Conservation (phyloP, 192 early-diverging fungal species). For the Fimicolochytrium jonesii region DNA sequence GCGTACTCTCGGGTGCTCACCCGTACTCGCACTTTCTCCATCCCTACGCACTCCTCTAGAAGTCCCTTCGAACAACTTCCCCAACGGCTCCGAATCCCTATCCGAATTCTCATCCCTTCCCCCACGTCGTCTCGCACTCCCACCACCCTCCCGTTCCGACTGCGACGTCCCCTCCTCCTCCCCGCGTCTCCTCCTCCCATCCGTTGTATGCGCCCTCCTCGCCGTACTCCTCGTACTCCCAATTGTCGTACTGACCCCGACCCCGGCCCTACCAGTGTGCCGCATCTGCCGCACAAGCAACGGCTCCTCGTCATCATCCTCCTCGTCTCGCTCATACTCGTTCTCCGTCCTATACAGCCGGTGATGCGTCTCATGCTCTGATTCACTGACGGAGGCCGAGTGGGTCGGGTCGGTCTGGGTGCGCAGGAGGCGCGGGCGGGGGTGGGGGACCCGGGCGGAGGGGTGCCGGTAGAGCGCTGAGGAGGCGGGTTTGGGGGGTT, state of each 20-base stretch:
- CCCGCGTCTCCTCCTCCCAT: neutral
- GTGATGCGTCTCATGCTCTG: too few species aligned
- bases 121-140: neutral
- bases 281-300: constrained; percentile 15
- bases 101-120: neutral
- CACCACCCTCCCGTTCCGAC: constrained; percentile 10
- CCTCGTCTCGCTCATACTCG: too few species aligned
- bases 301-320: constrained; percentile 13
- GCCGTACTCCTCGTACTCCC: neutral
- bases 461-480: neutral
- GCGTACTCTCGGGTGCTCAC: too few species aligned
- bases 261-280: neutral
- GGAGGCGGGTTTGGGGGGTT: neutral
- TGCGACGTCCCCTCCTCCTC: neutral
- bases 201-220: neutral
- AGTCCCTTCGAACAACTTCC: too few species aligned
- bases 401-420: neutral
- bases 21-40: too few species aligned
- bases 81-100: too few species aligned
- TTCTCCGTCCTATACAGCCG: too few species aligned
- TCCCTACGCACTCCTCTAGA: too few species aligned
- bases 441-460: too few species aligned
- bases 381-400: too few species aligned
- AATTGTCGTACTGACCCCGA: too few species aligned
- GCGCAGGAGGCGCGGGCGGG: neutral